Evolutionary conservation across 2,329 filamentous ascomycete species (phyloP), one percentile per base, ranked within the genome.

Genomic region (Rachicladosporium sp.): DNA sequence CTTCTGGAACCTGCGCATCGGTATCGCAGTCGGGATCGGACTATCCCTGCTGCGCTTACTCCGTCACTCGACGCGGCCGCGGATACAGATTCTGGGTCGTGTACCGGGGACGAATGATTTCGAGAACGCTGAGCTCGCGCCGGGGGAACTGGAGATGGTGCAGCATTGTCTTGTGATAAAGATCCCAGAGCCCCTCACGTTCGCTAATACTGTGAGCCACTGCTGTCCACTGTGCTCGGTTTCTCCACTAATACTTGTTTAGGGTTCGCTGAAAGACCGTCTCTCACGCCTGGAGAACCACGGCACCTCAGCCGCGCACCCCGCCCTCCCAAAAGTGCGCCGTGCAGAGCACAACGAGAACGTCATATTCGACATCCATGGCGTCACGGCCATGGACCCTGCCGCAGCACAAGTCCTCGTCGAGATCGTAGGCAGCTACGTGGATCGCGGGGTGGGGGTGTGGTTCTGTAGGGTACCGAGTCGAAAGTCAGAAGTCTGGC

Each of bases 291-390:
- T 98, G 1, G 91, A 96, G 61, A 73, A 87, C 13, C 94, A 96
- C 54, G 91, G 91, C n/a, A 89, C 86, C 0, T 79, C 70, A 34
- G 69, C 74, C 38, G 86, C 84, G 0, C 91, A 96, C 52, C 91
- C 91, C 0, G 88, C 88, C 0, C 69, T 95, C 11, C 91, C 91
- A 1, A 74, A 83, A 2, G 70, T 93, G 10, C 74, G 88, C 4
- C 68, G 73, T 19, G 73, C 78, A n/a, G 81, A 89, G 44, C 79
- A 84, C 53, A 95, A 95, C 58, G 76, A 78, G 50, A 95, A 94
- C 55, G 71, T 98, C 59, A 87, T 98, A 46, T 96, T 98, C 54
- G 91, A 98, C 57, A 87, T 96, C 6, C 89, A 96, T 51, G 91
- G 91, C n/a, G 91, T 98, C 3, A 94, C 88, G 0, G 82, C 82